Evolutionary conservation across 1,284 basidiomycete genomes (phyloP).

Genomic region (Ganoderma sinense): DNA sequence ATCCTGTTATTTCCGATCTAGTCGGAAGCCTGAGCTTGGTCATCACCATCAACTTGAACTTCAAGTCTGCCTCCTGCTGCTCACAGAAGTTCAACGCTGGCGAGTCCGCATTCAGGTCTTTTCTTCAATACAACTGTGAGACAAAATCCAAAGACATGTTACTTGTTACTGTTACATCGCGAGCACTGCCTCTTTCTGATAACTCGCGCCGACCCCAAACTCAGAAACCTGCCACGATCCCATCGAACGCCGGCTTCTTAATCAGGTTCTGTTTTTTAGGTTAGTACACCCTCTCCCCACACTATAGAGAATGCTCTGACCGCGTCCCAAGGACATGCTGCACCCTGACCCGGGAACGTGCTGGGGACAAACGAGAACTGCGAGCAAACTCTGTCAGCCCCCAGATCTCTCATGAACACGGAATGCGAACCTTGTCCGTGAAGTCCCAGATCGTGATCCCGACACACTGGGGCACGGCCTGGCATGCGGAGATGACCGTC

Average conservation of each 20-base stretch:
- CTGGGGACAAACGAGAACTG: slow-evolving; percentile 32
- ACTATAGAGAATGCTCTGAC: slow-evolving; percentile 24
- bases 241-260: slow-evolving; percentile 37
- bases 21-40: not conserved
- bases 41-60: too few relatives aligned
- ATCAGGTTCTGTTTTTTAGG: slow-evolving; percentile 25
- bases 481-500: slow-evolving; percentile 53
- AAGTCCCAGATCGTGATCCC: slow-evolving; percentile 61
- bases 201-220: not conserved
- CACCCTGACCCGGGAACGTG: slow-evolving; percentile 43
- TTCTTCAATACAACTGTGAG: not conserved
- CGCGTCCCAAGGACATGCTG: slow-evolving; percentile 42
- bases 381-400: slow-evolving; percentile 36
- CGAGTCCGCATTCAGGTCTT: not conserved
- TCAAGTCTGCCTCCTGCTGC: too few relatives aligned
- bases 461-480: slow-evolving; percentile 49
- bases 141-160: not conserved
- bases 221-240: slow-evolving; percentile 32
- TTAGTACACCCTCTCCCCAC: not conserved
- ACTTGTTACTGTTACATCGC: not conserved
- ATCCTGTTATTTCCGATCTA: not conserved
- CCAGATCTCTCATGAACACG: not conserved
- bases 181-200: not conserved
- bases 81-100: not conserved
- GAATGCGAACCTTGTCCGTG: slow-evolving; percentile 46